phyloP scores from a whole-genome alignment of 805 yeast genomes.

The Pichia nanzhaoensis region DNA sequence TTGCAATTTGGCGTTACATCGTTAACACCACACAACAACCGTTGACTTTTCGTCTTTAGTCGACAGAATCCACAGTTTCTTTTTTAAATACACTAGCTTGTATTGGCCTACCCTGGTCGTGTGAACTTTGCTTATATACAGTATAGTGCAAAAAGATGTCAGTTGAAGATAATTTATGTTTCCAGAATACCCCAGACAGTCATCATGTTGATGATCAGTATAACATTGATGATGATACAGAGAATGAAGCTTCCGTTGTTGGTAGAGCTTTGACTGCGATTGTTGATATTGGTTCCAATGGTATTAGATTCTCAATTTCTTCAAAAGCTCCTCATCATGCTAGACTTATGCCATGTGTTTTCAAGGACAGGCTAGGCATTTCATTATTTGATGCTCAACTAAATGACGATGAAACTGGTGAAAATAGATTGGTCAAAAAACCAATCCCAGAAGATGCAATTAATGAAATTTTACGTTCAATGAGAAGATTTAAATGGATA shows the following conservation, averaged over 20 bases:
- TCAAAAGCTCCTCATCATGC: conserved; percentile 65
- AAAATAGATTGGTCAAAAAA: conserved; percentile 24
- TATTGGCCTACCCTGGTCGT: too few species aligned
- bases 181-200: conserved; percentile 25
- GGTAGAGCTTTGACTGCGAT: conserved; percentile 56
- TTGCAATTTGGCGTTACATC: too few species aligned
- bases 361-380: conserved; percentile 66
- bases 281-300: conserved; percentile 75
- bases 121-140: too few species aligned
- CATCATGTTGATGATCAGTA: conserved; percentile 24
- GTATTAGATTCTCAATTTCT: conserved; percentile 65
- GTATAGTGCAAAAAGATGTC: neutral
- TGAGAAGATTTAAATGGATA: conserved; percentile 60
- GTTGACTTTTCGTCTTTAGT: too few species aligned
- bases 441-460: conserved; percentile 56
- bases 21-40: too few species aligned
- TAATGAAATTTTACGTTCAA: conserved; percentile 51
- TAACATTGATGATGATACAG: conserved; percentile 14
- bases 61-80: too few species aligned
- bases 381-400: conserved; percentile 59
- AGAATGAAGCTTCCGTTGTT: conserved; percentile 48
- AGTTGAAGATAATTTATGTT: conserved; percentile 23
- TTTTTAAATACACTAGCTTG: too few species aligned
- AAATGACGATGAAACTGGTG: conserved; percentile 27
- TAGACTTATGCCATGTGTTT: conserved; percentile 70